These are phyloP conservation scores for Trichoderma simmonsii DNA, from an alignment of 2,329 filamentous ascomycete genomes.

Conservation along the genomic window DNA sequence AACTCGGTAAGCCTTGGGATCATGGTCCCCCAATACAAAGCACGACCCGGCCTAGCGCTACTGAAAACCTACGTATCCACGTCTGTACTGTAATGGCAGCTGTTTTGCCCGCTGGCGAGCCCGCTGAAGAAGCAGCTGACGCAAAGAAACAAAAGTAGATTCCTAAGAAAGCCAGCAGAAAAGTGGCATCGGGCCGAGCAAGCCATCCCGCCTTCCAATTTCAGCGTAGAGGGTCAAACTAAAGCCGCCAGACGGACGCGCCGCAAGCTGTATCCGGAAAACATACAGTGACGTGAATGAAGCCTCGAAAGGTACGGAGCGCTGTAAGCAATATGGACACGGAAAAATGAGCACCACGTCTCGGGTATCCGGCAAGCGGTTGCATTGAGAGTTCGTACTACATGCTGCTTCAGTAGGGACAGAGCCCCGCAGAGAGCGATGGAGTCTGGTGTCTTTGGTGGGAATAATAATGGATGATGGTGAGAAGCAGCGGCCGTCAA, in stretches of 20 bases:
- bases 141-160: not conserved
- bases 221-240: slow-evolving; percentile 3
- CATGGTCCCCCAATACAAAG: not conserved
- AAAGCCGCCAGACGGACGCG: not conserved
- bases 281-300: not conserved
- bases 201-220: slow-evolving; percentile 13
- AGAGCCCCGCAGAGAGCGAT: not conserved
- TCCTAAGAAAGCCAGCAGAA: not conserved
- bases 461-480: not conserved
- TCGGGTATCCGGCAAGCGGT: slow-evolving; percentile 9
- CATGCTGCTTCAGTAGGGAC: not conserved
- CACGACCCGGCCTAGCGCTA: not conserved
- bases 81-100: not conserved
- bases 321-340: slow-evolving; percentile 2
- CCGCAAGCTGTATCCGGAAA: not conserved
- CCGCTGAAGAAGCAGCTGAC: slow-evolving; percentile 5
- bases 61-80: slow-evolving; percentile 7
- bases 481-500: not conserved
- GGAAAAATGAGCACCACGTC: not conserved
- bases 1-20: not conserved
- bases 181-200: slow-evolving; percentile 15
- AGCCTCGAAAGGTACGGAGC: not conserved
- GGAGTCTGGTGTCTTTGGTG: not conserved
- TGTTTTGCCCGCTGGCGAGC: not conserved
- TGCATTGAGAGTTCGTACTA: not conserved